Percentiles rank a stretch among this genome's conserved stretches.
phyloP scores from a whole-genome alignment of 1,284 basidiomycete genomes.

The Heterobasidion occidentale region DNA sequence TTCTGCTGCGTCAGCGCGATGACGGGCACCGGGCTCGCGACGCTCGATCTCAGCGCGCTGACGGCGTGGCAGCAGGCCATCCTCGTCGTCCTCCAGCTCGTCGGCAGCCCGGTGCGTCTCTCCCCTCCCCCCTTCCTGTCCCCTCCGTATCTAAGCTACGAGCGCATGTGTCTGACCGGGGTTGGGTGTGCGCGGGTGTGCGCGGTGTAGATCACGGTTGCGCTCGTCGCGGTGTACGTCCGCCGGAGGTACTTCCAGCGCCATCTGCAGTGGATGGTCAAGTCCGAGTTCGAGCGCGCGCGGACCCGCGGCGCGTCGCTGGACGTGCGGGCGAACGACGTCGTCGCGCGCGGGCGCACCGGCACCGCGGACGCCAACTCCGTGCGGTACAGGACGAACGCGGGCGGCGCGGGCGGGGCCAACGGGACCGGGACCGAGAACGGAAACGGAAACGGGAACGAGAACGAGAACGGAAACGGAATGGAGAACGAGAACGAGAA shows the following conservation, averaged over 20 bases:
- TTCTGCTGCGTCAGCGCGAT: conserved; percentile 72
- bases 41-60: conserved; percentile 62
- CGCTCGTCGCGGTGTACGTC: conserved; percentile 57
- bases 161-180: too few relatives aligned
- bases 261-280: conserved; percentile 63
- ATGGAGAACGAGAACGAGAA: too few relatives aligned
- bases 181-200: not conserved
- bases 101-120: conserved; percentile 50
- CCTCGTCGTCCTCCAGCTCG: conserved; percentile 56
- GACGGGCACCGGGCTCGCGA: conserved; percentile 69
- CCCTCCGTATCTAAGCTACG: too few relatives aligned
- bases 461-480: too few relatives aligned
- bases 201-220: conserved; percentile 43
- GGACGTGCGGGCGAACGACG: not conserved
- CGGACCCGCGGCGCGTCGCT: conserved; percentile 3
- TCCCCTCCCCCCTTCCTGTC: too few relatives aligned
- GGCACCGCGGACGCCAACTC: not conserved
- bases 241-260: conserved; percentile 66
- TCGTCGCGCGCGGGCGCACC: not conserved
- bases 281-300: conserved; percentile 27
- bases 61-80: conserved; percentile 73
- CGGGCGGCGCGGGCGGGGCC: too few relatives aligned
- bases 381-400: not conserved
- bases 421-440: conserved; percentile 1
- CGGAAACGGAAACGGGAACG: not conserved